Evolutionary conservation across 2,329 filamentous ascomycete genomes (phyloP).

Genomic region (Diaporthe ilicicola): DNA sequence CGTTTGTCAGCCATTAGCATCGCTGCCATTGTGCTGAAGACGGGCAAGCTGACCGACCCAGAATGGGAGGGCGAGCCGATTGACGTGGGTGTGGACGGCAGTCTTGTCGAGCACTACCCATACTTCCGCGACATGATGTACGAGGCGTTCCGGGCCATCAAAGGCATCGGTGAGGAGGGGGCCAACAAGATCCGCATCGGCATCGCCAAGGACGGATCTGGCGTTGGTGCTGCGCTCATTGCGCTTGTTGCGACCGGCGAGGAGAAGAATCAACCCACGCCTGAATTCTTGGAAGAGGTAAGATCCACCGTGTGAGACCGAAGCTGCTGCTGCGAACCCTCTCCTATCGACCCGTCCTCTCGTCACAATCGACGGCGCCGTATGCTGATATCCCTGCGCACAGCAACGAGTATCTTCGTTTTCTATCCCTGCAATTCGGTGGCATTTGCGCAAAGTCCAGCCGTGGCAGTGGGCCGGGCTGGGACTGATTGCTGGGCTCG

Average conservation of each 20-base stretch:
- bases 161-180: slow-evolving; percentile 79
- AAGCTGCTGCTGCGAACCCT: neutral
- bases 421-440: slow-evolving; percentile 27
- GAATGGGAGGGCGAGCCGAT: slow-evolving; percentile 72
- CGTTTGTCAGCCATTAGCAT: slow-evolving; percentile 89
- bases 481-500: slow-evolving; percentile 26
- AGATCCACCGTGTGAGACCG: slow-evolving; percentile 11
- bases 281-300: slow-evolving; percentile 32
- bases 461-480: slow-evolving; percentile 34
- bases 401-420: slow-evolving; percentile 30
- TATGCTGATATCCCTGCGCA: slow-evolving; percentile 8
- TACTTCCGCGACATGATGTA: slow-evolving; percentile 89
- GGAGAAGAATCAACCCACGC: slow-evolving; percentile 53
- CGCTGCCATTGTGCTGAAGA: slow-evolving; percentile 83
- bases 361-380: neutral
- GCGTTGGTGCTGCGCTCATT: slow-evolving; percentile 94
- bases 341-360: neutral
- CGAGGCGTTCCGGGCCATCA: slow-evolving; percentile 79
- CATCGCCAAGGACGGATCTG: slow-evolving; percentile 95
- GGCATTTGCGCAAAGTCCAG: slow-evolving; percentile 31
- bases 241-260: slow-evolving; percentile 83
- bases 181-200: slow-evolving; percentile 92
- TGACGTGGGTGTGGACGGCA: slow-evolving; percentile 94
- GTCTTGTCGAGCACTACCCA: slow-evolving; percentile 94
- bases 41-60: slow-evolving; percentile 71